A percentile compares a stretch with the other conserved stretches of the same genome.
Evolutionary conservation across 176 grass and related monocot species (phyloP).

Genomic region (Puya raimondii): DNA sequence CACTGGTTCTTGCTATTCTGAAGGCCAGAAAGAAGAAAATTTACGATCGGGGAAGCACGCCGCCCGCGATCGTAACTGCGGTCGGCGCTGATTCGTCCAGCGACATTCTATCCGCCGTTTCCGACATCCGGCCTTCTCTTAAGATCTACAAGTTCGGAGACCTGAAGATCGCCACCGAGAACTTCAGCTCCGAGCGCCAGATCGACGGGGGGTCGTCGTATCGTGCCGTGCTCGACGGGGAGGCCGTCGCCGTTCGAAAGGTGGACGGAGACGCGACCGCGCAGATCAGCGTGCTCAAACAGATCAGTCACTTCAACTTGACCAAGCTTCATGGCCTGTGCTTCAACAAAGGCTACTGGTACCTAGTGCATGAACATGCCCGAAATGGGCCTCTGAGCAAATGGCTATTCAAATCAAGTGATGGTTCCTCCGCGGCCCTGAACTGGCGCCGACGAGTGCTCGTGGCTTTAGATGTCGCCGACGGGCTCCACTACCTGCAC

Average conservation of each 20-base stretch:
- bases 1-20: conserved; percentile 12
- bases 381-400: conserved; percentile 40
- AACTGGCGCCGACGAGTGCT: conserved; percentile 53
- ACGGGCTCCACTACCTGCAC: conserved; percentile 69
- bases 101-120: conserved; percentile 38
- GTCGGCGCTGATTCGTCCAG: conserved; percentile 6
- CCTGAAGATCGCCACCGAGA: conserved; percentile 34
- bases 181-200: conserved; percentile 31
- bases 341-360: conserved; percentile 49
- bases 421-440: background rate
- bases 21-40: conserved; percentile 18
- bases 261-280: conserved; percentile 30
- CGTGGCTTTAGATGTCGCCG: conserved; percentile 48
- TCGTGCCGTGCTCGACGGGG: conserved; percentile 35
- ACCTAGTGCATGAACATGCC: conserved; percentile 57
- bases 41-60: background rate
- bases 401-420: conserved; percentile 22
- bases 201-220: conserved; percentile 41
- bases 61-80: background rate
- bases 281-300: conserved; percentile 44
- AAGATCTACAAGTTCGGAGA: conserved; percentile 51
- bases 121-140: conserved; percentile 39
- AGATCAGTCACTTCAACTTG: conserved; percentile 67
- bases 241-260: conserved; percentile 31
- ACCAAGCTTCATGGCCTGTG: conserved; percentile 45